These are phyloP conservation scores for Gardenia jasminoides DNA, from an alignment of 257 asterid species.

Conservation along the genomic window DNA sequence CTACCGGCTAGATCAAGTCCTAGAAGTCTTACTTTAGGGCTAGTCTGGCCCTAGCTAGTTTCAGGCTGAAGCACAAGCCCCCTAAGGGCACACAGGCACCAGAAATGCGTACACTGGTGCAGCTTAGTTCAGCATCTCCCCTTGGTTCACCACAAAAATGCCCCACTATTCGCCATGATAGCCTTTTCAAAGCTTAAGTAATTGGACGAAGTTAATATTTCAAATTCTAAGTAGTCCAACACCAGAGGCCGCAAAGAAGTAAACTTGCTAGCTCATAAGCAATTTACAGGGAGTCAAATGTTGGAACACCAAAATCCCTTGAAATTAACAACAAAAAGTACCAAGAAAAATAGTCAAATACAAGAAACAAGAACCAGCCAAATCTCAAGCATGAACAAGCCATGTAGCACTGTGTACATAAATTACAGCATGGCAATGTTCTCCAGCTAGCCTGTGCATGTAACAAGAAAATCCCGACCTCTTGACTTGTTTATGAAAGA, in stretches of 20 bases:
- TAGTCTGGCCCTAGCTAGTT: no score
- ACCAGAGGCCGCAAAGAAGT: not conserved
- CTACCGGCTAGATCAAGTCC: no score
- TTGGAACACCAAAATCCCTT: not conserved
- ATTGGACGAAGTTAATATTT: not conserved
- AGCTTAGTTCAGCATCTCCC: not conserved
- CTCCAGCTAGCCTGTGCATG: slow-evolving; percentile 33
- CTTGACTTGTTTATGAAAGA: slow-evolving; percentile 26
- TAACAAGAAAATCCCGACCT: not conserved
- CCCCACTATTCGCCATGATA: not conserved
- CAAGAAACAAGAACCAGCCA: slow-evolving; percentile 4
- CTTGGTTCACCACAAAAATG: not conserved
- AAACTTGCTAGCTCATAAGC: not conserved
- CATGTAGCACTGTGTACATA: slow-evolving; percentile 69
- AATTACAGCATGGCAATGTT: slow-evolving; percentile 45
- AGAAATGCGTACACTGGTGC: not conserved
- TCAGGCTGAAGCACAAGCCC: not conserved
- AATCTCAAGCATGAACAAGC: slow-evolving; percentile 24
- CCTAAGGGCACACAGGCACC: not conserved
- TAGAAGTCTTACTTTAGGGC: no score
- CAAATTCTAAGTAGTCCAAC: no score
- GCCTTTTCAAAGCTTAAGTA: not conserved
- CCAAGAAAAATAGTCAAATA: not conserved
- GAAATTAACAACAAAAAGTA: slow-evolving; percentile 4
- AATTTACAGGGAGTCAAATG: not conserved